phyloP scores from a whole-genome alignment of 2,329 filamentous ascomycete genomes.

The Chaetomium strumarium region DNA sequence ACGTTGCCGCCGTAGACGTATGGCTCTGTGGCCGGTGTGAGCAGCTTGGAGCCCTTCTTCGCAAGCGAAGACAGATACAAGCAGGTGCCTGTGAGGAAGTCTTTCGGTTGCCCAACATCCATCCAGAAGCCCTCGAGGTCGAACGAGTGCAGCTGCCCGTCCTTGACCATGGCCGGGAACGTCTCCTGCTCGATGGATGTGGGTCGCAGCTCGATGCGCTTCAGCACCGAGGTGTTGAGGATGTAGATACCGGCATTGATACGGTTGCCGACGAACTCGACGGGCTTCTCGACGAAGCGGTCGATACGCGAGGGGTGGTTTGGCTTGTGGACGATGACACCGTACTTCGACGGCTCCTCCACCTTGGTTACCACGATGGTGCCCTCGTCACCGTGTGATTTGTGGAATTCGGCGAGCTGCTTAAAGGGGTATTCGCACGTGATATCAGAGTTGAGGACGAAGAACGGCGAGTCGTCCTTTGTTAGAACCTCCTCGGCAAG shows the following conservation, averaged over 20 bases:
- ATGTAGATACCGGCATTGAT: constrained; percentile 99
- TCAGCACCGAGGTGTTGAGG: constrained; percentile 83
- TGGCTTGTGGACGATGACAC: constrained; percentile 96
- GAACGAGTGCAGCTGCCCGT: constrained; percentile 89
- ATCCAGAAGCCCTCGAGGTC: constrained; percentile 99
- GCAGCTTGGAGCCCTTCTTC: constrained; percentile 82
- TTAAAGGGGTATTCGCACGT: constrained; percentile 98
- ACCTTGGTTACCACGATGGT: constrained; percentile 99
- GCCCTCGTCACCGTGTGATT: constrained; percentile 85
- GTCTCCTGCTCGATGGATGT: constrained; percentile 99
- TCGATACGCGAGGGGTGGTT: constrained; percentile 88
- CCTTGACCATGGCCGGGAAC: constrained; percentile 87
- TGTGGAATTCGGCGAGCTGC: constrained; percentile 87
- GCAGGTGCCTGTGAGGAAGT: constrained; percentile 94
- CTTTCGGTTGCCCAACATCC: constrained; percentile 98
- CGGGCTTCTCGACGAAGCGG: constrained; percentile 98
- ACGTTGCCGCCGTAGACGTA: constrained; percentile 94
- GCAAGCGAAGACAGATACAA: constrained; percentile 89
- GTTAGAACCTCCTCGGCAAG: constrained; percentile 85
- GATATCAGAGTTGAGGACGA: constrained; percentile 96
- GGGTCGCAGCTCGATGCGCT: constrained; percentile 89
- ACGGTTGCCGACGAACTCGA: constrained; percentile 96
- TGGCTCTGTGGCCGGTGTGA: constrained; percentile 65
- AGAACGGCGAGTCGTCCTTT: constrained; percentile 93
- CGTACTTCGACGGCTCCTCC: constrained; percentile 97